These are phyloP conservation scores for Microsporum audouinii DNA, from an alignment of 2,329 filamentous ascomycete genomes.

Conservation along the genomic window DNA sequence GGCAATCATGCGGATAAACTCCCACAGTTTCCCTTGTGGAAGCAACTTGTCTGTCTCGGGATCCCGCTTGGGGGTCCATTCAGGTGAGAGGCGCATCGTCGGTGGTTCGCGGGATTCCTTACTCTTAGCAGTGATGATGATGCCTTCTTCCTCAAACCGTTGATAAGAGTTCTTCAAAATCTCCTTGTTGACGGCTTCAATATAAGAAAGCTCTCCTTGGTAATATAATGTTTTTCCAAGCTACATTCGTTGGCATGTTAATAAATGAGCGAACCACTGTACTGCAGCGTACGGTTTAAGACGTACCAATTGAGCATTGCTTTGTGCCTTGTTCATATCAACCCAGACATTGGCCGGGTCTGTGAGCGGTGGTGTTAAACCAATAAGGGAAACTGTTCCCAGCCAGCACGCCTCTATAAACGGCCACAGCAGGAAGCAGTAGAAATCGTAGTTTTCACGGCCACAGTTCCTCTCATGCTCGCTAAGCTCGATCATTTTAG, in stretches of 20 bases:
- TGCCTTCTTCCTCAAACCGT: slow-evolving; percentile 81
- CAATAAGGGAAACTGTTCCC: slow-evolving; percentile 75
- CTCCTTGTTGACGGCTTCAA: slow-evolving; percentile 97
- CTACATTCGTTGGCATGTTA: slow-evolving; percentile 31
- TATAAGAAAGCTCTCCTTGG: slow-evolving; percentile 92
- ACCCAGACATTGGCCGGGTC: slow-evolving; percentile 61
- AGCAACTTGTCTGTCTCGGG: slow-evolving; percentile 48
- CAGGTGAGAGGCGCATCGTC: slow-evolving; percentile 54
- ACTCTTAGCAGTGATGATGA: slow-evolving; percentile 60
- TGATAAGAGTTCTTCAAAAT: slow-evolving; percentile 87
- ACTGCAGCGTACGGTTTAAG: background rate
- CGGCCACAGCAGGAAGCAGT: slow-evolving; percentile 97
- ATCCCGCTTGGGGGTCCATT: slow-evolving; percentile 64
- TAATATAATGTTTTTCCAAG: slow-evolving; percentile 95
- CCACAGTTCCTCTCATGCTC: slow-evolving; percentile 64
- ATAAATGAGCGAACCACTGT: slow-evolving; percentile 15
- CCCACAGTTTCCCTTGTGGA: slow-evolving; percentile 70
- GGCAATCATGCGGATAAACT: slow-evolving; percentile 82
- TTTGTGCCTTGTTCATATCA: slow-evolving; percentile 63
- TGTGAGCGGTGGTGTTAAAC: slow-evolving; percentile 61
- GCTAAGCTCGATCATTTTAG: slow-evolving; percentile 62
- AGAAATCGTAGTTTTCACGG: slow-evolving; percentile 94
- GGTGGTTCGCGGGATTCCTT: slow-evolving; percentile 41
- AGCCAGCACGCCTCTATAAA: slow-evolving; percentile 95
- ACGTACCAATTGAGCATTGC: slow-evolving; percentile 66